Base-by-base conservation (phyloP, 805 yeast species). In the Kluyveromyces lactis region DNA sequence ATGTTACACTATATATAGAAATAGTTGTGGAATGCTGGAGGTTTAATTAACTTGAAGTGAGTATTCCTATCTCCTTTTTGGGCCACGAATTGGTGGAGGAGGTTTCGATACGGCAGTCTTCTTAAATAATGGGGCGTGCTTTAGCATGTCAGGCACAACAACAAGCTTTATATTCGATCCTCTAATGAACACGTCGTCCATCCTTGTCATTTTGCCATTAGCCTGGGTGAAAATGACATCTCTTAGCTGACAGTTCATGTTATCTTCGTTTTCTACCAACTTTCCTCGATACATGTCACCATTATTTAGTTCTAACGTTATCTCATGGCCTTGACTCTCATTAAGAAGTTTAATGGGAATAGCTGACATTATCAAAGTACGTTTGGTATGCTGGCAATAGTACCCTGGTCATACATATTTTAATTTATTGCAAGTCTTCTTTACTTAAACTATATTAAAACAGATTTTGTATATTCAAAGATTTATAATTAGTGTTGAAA, bases 241-340 rank as follows among this genome's bases (percentile, higher is more conserved):
- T 46, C 75, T 68, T 36, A 90, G 62, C 44, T 89, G 94, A 18
- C 90, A 77, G 57, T 90, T 90, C 97, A 90, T 92, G 60, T 82
- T 89, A 53, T 90, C 97, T 63, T 90, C 96, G 60, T 81, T 80
- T 53, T 83, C 95, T 3, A 81, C 58, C 33, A 90, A 71, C 56
- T 82, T 86, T 2, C 98, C 98, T 27, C 95, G 70, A 56, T 90
- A 90, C 0, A 83, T 75, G 46, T 83, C 89, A 2, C 97, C 97
- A 0, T 87, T 78, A 18, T 75, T 74, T 38, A 90, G 73, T 58
- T 90, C 98, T 13, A 90, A 58, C 1, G 94, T 77, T 7, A 90
- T 79, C 3, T 78, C 66, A 56, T 90, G 97, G 35, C 97, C 96
- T 68, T 77, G 83, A 7, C 95, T 84, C 62, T 89, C 98, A 55